Evolutionary conservation across 176 grass and related monocot species (phyloP).

Genomic region (Triticum monococcum): DNA sequence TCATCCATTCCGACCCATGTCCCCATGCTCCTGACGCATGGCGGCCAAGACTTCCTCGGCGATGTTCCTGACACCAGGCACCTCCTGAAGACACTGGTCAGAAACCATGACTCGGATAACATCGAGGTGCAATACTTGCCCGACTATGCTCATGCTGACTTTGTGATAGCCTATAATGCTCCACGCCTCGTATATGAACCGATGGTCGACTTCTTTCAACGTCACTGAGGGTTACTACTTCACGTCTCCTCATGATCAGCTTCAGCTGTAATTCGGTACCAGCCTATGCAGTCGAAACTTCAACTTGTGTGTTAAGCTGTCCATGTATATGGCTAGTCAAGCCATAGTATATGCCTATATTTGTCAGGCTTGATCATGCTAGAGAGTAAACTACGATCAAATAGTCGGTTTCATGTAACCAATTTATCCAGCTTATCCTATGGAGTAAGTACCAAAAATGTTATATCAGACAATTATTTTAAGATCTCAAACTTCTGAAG

Average conservation of each 20-base stretch:
- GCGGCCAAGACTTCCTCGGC: conserved; percentile 41
- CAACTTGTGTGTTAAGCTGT: neutral
- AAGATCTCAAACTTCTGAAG: neutral
- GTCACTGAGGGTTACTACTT: conserved; percentile 13
- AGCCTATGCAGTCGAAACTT: neutral
- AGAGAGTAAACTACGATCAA: neutral
- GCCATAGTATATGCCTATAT: neutral
- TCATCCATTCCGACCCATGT: conserved; percentile 34
- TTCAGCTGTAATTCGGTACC: neutral
- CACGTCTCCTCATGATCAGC: neutral
- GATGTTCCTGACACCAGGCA: conserved; percentile 40
- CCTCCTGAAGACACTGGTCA: conserved; percentile 29
- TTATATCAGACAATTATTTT: neutral
- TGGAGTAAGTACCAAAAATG: neutral
- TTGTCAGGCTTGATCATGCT: neutral
- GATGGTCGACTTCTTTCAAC: conserved; percentile 51
- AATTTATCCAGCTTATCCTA: neutral
- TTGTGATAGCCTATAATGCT: conserved; percentile 43
- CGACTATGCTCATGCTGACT: conserved; percentile 41
- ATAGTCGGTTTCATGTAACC: neutral
- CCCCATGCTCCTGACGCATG: conserved; percentile 44
- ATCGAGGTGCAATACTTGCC: conserved; percentile 36
- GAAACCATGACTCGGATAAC: conserved; percentile 15
- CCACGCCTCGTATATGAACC: conserved; percentile 28
- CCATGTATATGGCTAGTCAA: neutral